Conservation (phyloP, 1,284 basidiomycete species). For the Takashimella tepidaria region DNA sequence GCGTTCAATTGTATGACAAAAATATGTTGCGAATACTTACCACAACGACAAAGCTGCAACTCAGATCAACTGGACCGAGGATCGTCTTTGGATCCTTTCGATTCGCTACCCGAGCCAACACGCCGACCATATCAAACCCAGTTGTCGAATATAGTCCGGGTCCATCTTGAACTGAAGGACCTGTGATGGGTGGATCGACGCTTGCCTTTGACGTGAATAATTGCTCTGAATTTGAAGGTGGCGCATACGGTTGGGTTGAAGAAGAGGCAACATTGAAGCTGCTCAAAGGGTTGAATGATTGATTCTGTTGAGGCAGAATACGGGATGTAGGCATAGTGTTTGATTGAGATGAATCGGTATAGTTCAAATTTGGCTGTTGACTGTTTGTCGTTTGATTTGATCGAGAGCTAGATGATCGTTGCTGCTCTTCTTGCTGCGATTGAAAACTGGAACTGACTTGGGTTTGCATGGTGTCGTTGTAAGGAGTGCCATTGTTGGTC, state of each 20-base stretch:
- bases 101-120: constrained; percentile 69
- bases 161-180: constrained; percentile 26
- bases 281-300: constrained; percentile 7
- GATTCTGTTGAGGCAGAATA: constrained; percentile 14
- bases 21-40: constrained; percentile 23
- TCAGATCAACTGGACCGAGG: constrained; percentile 85
- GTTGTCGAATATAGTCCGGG: constrained; percentile 69
- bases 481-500: neutral
- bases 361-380: neutral
- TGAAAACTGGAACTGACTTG: too few species aligned
- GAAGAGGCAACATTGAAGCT: constrained; percentile 34
- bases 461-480: neutral
- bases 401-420: neutral
- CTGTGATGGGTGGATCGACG: constrained; percentile 15
- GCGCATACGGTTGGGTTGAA: constrained; percentile 34
- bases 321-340: constrained; percentile 18
- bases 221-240: constrained; percentile 25
- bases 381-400: neutral
- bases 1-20: neutral
- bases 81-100: constrained; percentile 69
- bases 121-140: constrained; percentile 81
- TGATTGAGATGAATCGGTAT: constrained; percentile 8
- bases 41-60: constrained; percentile 81
- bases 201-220: constrained; percentile 16
- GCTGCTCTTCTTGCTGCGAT: neutral